Percentiles rank a stretch among this genome's conserved stretches.
Conservation (phyloP, 495 filamentous ascomycete species). For the Penicillium canescens region DNA sequence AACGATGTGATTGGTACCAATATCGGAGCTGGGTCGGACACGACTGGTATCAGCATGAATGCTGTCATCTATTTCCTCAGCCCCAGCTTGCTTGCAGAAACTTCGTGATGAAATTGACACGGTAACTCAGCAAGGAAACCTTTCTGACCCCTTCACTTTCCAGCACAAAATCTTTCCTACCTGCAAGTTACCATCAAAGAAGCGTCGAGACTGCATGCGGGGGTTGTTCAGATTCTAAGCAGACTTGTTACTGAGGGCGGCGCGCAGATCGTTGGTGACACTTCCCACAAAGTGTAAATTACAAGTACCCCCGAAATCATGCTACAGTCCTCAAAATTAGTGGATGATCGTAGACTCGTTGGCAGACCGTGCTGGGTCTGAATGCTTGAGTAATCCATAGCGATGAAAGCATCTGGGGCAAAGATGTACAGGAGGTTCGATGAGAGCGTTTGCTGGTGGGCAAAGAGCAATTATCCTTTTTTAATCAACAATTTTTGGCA, state of each 20-base stretch:
- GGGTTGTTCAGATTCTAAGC: conserved; percentile 47
- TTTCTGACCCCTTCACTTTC: conserved; percentile 18
- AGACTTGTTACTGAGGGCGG: conserved; percentile 34
- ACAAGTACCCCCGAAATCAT: conserved; percentile 9
- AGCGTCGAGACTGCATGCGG: conserved; percentile 59
- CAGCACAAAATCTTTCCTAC: conserved; percentile 28
- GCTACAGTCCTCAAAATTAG: neutral
- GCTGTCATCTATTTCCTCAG: conserved; percentile 28
- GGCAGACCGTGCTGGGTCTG: conserved; percentile 55
- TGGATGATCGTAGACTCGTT: neutral
- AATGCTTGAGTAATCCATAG: conserved; percentile 62
- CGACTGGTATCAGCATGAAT: conserved; percentile 23
- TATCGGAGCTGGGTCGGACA: conserved; percentile 35
- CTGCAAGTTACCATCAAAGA: conserved; percentile 36
- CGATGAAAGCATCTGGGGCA: conserved; percentile 56
- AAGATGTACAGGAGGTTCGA: conserved; percentile 54
- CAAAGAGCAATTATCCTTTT: neutral
- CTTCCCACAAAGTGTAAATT: conserved; percentile 25
- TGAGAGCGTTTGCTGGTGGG: conserved; percentile 61
- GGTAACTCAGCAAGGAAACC: conserved; percentile 1
- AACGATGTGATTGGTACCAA: conserved; percentile 26
- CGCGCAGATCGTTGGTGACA: conserved; percentile 15
- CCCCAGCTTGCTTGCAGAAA: conserved; percentile 16
- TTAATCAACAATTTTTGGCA: conserved; percentile 7
- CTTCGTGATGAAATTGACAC: conserved; percentile 30